Evolutionary conservation across 2,329 filamentous ascomycete genomes (phyloP), one percentile per base, ranked within the genome.

Genomic region (Cordyceps javanica): DNA sequence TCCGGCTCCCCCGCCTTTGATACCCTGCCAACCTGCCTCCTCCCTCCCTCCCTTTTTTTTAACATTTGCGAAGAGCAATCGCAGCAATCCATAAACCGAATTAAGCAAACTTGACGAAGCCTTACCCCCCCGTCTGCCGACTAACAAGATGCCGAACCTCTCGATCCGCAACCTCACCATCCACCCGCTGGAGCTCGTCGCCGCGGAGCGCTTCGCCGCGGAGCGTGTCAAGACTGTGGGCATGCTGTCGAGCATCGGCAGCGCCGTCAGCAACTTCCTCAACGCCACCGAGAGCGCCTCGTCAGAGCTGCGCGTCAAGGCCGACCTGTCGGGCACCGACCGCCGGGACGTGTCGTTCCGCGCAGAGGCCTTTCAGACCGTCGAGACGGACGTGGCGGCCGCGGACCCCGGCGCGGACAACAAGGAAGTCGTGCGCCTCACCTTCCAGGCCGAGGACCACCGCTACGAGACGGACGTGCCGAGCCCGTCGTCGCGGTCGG

Each of bases 161-260:
- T 89, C 82, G 5, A 83, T 97, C 66, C 90, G 92, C 66, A 97
- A 97, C 71, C 76, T 96, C 62, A 93, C 90, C 45, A 77, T 82
- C 58, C 86, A 82, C 50, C 79, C 85, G n/a, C 76, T 96, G 57
- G 83, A 87, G 63, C 81, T 97, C 65, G 86, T 85, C 70, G 78
- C 68, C 60, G 77, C 93, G 59, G 89, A 95, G 75, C 86, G 87
- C 63, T 91, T 91, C 69, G 82, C 85, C 63, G 79, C 71, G 30
- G 68, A 75, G 59, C 69, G 70, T 25, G 65, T 74, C 75, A 55
- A 75, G 44, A 70, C 70, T 30, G 71, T 71, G 58, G 70, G 80
- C 61, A 70, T 77, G 16, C 63, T 81, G 38, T 69, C 69, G 62
- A 80, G 77, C 62, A 68, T 79, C 60, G 76, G 75, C 23, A 73